Evolutionary conservation across 129 eudicot genomes (phyloP).

Genomic region (Centella asiatica): DNA sequence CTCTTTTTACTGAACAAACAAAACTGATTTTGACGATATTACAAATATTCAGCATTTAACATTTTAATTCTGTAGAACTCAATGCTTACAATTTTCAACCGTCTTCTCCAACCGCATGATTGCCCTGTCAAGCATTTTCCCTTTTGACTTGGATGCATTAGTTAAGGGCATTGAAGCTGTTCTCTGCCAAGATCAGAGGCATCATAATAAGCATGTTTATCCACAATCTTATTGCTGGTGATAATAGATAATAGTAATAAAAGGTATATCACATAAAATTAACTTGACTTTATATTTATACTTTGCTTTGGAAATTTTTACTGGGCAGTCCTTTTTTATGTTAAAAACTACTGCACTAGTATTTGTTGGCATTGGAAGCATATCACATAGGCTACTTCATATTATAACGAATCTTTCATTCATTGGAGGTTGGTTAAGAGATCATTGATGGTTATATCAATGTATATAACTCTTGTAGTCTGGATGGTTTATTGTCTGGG

Average conservation of each 20-base stretch:
- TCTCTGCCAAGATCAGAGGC: slow-evolving; percentile 1
- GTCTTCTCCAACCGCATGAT: slow-evolving; percentile 1
- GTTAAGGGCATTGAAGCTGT: background rate
- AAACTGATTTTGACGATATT: background rate
- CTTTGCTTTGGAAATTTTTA: no score
- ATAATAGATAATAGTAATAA: background rate
- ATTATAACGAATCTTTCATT: no score
- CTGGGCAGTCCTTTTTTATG: no score
- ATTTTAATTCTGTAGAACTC: background rate
- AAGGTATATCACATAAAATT: no score
- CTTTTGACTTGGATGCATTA: background rate
- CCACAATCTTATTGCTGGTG: background rate
- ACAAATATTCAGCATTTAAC: background rate
- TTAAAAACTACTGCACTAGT: no score
- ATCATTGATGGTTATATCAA: no score
- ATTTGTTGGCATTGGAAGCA: no score
- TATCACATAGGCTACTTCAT: no score
- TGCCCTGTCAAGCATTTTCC: background rate
- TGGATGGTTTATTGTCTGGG: no score
- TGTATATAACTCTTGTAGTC: no score
- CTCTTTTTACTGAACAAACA: background rate
- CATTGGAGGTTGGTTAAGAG: no score
- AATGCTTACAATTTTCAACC: background rate
- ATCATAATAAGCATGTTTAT: background rate
- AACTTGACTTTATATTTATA: no score